Evolutionary conservation across 345 rosid species (phyloP).

Genomic region (Hypericum androsaemum): DNA sequence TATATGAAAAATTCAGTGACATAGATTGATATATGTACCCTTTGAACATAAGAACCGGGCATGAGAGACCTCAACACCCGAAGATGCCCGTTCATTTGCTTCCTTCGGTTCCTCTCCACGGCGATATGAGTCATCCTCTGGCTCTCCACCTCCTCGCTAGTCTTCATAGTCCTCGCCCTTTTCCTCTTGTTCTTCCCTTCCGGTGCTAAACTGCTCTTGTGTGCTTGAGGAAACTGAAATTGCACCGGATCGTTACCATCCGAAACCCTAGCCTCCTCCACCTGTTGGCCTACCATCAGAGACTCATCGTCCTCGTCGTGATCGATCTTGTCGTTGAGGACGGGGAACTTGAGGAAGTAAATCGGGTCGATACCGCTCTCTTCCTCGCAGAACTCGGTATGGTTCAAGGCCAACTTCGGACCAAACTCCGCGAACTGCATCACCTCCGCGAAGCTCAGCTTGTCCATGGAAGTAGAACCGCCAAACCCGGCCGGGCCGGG

Average conservation of each 20-base stretch:
- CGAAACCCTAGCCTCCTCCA: conserved; percentile 42
- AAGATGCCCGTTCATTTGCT: conserved; percentile 96
- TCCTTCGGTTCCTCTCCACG: conserved; percentile 77
- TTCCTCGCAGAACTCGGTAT: conserved; percentile 41
- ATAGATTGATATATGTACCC: conserved; percentile 62
- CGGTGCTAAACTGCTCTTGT: conserved; percentile 9
- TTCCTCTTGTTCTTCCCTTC: conserved; percentile 54
- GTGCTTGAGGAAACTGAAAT: conserved; percentile 27
- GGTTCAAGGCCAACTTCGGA: conserved; percentile 60
- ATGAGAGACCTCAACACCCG: conserved; percentile 82
- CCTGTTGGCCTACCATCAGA: conserved; percentile 26
- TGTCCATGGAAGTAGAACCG: conserved; percentile 47
- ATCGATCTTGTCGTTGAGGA: conserved; percentile 41
- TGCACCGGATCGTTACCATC: conserved; percentile 37
- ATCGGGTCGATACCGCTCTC: conserved; percentile 69
- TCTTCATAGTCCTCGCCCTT: conserved; percentile 61
- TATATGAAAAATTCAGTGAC: no score
- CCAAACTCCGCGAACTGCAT: conserved; percentile 91
- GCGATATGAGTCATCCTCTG: conserved; percentile 94
- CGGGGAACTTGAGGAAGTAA: conserved; percentile 81
- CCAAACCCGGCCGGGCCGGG: conserved; percentile 27
- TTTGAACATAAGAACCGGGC: conserved; percentile 92
- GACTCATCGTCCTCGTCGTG: conserved; percentile 16
- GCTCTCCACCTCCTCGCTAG: conserved; percentile 88
- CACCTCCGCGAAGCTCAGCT: conserved; percentile 68